A percentile compares a stretch with the other conserved stretches of the same genome.
phyloP scores from a whole-genome alignment of 805 yeast species.

The Candida hungchunana region DNA sequence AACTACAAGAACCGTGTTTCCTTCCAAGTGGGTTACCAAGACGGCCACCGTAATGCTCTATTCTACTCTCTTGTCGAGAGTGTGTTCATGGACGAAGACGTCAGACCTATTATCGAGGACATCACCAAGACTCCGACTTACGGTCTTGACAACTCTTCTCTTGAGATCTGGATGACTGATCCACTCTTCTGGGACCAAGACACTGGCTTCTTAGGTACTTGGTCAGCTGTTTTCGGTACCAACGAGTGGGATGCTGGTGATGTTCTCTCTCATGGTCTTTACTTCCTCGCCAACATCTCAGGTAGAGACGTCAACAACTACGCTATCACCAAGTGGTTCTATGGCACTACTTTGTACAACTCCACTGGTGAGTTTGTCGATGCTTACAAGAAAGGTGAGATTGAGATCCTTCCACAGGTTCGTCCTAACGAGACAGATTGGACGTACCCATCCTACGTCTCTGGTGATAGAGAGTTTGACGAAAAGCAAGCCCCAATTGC shows the following conservation, averaged over 20 bases:
- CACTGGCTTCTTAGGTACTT: constrained; percentile 13
- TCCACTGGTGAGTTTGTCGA: constrained; percentile 24
- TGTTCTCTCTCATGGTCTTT: constrained; percentile 22
- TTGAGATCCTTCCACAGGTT: constrained; percentile 18
- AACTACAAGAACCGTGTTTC: constrained; percentile 20
- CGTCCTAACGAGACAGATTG: constrained; percentile 10
- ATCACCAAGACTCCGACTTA: constrained; percentile 16
- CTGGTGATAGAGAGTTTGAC: constrained; percentile 23
- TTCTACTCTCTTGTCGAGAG: constrained; percentile 7
- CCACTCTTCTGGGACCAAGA: constrained; percentile 21
- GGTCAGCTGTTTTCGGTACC: constrained; percentile 21
- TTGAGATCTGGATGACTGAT: constrained; percentile 26
- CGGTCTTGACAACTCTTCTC: constrained; percentile 20
- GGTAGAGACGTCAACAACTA: constrained; percentile 21
- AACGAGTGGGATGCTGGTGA: constrained; percentile 24
- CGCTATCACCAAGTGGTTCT: constrained; percentile 21
- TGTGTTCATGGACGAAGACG: constrained; percentile 10
- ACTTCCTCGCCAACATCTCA: constrained; percentile 20
- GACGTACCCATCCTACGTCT: constrained; percentile 13
- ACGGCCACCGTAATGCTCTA: constrained; percentile 14
- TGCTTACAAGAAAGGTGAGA: constrained; percentile 21
- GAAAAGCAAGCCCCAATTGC: constrained; percentile 23
- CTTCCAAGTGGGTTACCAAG: constrained; percentile 21
- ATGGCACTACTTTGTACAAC: constrained; percentile 21
- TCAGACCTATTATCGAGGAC: constrained; percentile 16